These are phyloP conservation scores for Singerocomus inundabilis DNA, from an alignment of 1,284 basidiomycete species.

Conservation along the genomic window DNA sequence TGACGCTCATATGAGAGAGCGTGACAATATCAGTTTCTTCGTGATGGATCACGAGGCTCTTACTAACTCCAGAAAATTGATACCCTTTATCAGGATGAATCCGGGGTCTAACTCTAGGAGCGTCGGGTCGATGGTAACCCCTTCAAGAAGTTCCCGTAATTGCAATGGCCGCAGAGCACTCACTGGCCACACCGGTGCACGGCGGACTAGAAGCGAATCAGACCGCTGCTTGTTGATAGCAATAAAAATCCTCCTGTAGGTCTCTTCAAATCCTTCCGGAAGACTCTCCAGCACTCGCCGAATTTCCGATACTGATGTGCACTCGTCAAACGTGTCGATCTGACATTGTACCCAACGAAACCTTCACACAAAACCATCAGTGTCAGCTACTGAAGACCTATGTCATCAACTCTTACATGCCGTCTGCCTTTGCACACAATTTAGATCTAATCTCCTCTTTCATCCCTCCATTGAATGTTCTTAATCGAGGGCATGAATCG, in stretches of 20 bases:
- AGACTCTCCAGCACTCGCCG: conserved; percentile 6
- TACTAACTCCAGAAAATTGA: conserved; percentile 4
- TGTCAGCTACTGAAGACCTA: too few relatives aligned
- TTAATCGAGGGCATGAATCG: conserved; percentile 4
- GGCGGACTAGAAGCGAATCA: background rate
- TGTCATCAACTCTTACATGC: conserved; percentile 2
- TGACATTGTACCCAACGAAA: conserved; percentile 19
- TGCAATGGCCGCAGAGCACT: conserved; percentile 1
- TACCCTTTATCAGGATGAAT: background rate
- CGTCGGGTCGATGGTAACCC: background rate
- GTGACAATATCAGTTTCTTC: conserved; percentile 3
- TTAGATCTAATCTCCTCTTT: conserved; percentile 4
- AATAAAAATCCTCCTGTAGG: conserved; percentile 12
- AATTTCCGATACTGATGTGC: background rate
- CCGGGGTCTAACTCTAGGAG: conserved; percentile 5
- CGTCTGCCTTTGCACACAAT: conserved; percentile 3
- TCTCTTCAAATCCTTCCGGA: conserved; percentile 14
- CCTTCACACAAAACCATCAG: background rate
- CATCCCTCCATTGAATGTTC: background rate
- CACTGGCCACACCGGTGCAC: conserved; percentile 10
- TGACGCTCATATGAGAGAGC: too few relatives aligned
- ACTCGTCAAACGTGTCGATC: conserved; percentile 6
- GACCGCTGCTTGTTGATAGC: background rate
- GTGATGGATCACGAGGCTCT: conserved; percentile 9
- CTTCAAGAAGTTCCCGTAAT: conserved; percentile 11